Evolutionary conservation across 768 basidiomycete genomes (phyloP).

Genomic region (Rhodotorula kratochvilovae): DNA sequence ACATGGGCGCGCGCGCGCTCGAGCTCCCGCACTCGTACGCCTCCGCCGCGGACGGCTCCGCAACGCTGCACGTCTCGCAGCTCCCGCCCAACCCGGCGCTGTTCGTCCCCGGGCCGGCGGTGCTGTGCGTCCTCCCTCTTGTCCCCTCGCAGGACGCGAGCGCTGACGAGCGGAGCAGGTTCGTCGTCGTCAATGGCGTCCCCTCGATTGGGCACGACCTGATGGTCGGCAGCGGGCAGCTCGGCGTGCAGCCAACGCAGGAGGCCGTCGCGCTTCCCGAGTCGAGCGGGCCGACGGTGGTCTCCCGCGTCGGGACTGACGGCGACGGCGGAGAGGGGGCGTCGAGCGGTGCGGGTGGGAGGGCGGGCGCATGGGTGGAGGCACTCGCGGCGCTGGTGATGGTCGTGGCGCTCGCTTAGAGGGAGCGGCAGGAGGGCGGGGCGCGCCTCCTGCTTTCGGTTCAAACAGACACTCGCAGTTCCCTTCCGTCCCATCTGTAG

Average conservation of each 20-base stretch:
- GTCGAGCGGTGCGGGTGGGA: too few relatives aligned
- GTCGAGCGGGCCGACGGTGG: neutral
- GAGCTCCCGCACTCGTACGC: slow-evolving; percentile 77
- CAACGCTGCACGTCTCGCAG: slow-evolving; percentile 72
- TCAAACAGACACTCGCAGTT: too few relatives aligned
- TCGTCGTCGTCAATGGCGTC: slow-evolving; percentile 74
- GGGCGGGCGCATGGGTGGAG: too few relatives aligned
- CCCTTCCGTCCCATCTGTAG: too few relatives aligned
- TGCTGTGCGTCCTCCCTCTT: slow-evolving; percentile 53
- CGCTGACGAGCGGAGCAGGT: neutral
- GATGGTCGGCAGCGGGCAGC: slow-evolving; percentile 69
- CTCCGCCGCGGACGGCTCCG: slow-evolving; percentile 66
- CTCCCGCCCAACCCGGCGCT: slow-evolving; percentile 75
- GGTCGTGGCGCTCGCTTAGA: too few relatives aligned
- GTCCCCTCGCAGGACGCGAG: neutral
- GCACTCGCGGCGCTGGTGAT: too few relatives aligned
- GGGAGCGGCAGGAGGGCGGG: too few relatives aligned
- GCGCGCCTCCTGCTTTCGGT: too few relatives aligned
- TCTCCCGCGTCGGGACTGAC: neutral
- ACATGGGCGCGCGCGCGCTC: slow-evolving; percentile 11
- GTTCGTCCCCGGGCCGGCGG: slow-evolving; percentile 79
- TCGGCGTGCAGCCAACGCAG: slow-evolving; percentile 59
- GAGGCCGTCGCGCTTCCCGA: neutral
- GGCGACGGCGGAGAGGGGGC: too few relatives aligned
- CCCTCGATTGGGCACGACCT: slow-evolving; percentile 75